Percentiles rank a stretch among this genome's conserved stretches.
phyloP scores from a whole-genome alignment of 2,329 filamentous ascomycete species.

The Trichoderma atrobrunneum region DNA sequence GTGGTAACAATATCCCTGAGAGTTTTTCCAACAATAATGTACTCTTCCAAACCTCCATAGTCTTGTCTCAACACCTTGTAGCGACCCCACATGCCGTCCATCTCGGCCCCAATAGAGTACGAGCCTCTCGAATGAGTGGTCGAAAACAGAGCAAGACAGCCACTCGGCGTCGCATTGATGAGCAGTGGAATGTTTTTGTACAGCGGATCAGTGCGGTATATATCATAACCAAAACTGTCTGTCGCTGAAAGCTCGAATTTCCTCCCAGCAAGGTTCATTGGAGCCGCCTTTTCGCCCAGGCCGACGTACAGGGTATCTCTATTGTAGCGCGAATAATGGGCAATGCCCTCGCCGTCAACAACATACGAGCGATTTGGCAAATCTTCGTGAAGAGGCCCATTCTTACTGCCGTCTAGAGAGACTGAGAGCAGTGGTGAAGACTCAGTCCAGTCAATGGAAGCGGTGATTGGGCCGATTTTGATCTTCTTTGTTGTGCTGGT shows the following conservation, averaged over 20 bases:
- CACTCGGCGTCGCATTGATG: conserved; percentile 63
- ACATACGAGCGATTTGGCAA: conserved; percentile 64
- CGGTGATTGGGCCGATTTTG: conserved; percentile 47
- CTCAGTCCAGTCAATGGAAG: conserved; percentile 57
- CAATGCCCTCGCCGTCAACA: conserved; percentile 58
- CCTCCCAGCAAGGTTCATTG: conserved; percentile 68
- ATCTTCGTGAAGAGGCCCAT: conserved; percentile 56
- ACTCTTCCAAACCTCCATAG: conserved; percentile 69
- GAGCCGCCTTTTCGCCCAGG: conserved; percentile 68
- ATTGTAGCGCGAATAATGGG: conserved; percentile 64
- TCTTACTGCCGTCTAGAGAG: conserved; percentile 42
- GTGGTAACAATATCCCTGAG: conserved; percentile 62
- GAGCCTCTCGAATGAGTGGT: conserved; percentile 62
- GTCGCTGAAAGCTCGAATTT: conserved; percentile 66
- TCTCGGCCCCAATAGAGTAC: conserved; percentile 67
- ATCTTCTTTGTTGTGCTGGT: conserved; percentile 40
- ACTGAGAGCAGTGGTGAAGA: conserved; percentile 56
- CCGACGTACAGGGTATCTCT: conserved; percentile 64
- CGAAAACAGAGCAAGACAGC: conserved; percentile 66
- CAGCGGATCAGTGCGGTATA: conserved; percentile 66
- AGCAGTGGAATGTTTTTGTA: conserved; percentile 75
- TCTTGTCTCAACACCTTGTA: conserved; percentile 74
- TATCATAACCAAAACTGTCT: conserved; percentile 72
- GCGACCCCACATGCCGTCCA: conserved; percentile 72
- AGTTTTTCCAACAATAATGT: conserved; percentile 64